These are phyloP conservation scores for Chytriomyces sp. DNA, from an alignment of 192 early-diverging fungal species.

Conservation along the genomic window DNA sequence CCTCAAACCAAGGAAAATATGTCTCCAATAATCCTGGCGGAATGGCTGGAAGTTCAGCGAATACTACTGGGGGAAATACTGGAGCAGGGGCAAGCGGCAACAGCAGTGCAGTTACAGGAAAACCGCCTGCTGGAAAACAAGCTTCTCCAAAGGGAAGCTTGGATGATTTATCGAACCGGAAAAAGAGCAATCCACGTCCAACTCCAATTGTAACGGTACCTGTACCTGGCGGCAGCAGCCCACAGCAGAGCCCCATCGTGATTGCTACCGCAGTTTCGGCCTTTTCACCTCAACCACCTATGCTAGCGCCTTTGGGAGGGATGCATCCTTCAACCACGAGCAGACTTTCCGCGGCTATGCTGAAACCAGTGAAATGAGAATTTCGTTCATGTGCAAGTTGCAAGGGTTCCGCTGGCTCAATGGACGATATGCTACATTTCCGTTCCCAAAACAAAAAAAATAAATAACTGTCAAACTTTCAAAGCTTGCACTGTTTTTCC, in stretches of 20 bases:
- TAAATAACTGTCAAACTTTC: constrained; percentile 63
- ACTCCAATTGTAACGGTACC: no score
- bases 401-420: neutral
- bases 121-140: neutral
- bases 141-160: neutral
- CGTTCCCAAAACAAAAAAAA: neutral
- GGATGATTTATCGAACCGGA: neutral
- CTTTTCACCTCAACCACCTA: no score
- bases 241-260: no score
- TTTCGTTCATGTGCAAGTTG: neutral
- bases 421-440: neutral
- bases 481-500: constrained; percentile 86
- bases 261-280: no score
- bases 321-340: neutral
- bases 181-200: no score
- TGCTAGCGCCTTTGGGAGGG: neutral
- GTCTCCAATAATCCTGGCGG: neutral
- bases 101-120: neutral
- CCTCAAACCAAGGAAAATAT: neutral
- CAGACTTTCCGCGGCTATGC: neutral
- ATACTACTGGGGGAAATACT: neutral
- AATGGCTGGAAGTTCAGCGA: neutral
- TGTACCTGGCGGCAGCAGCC: no score
- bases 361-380: neutral
- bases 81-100: constrained; percentile 17